Percentiles rank a stretch among this genome's conserved stretches.
Evolutionary conservation across 345 rosid genomes (phyloP).

Genomic region (Eucalyptus cloeziana): DNA sequence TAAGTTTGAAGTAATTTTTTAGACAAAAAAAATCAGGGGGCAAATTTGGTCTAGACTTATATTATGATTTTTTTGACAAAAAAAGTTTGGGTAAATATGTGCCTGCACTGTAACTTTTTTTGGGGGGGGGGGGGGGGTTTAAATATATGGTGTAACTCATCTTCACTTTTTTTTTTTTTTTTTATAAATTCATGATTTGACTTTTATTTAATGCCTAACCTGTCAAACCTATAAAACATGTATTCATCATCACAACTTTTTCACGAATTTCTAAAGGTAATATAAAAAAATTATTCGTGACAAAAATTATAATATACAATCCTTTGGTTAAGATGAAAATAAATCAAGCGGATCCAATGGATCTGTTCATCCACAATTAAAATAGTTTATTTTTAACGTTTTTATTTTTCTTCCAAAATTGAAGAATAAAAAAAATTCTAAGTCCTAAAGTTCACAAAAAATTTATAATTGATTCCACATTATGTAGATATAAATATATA

Average conservation of each 20-base stretch:
- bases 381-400: not conserved
- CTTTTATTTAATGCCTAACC: no score
- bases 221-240: no score
- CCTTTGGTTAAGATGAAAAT: not conserved
- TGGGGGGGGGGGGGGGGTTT: no score
- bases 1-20: not conserved
- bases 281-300: no score
- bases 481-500: fast-evolving
- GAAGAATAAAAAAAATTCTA: not conserved
- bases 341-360: not conserved
- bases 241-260: not conserved
- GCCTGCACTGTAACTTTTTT: no score
- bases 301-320: not conserved
- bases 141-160: not conserved
- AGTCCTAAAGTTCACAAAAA: not conserved
- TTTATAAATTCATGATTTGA: not conserved
- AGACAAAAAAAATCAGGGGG: no score
- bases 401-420: not conserved
- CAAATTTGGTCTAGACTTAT: no score
- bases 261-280: not conserved
- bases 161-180: not conserved
- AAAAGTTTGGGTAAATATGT: no score
- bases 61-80: no score
- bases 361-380: not conserved
- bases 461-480: no score